Evolutionary conservation across 345 rosid species (phyloP), one percentile per base, ranked within the genome.

Genomic region (Toxicodendron radicans): DNA sequence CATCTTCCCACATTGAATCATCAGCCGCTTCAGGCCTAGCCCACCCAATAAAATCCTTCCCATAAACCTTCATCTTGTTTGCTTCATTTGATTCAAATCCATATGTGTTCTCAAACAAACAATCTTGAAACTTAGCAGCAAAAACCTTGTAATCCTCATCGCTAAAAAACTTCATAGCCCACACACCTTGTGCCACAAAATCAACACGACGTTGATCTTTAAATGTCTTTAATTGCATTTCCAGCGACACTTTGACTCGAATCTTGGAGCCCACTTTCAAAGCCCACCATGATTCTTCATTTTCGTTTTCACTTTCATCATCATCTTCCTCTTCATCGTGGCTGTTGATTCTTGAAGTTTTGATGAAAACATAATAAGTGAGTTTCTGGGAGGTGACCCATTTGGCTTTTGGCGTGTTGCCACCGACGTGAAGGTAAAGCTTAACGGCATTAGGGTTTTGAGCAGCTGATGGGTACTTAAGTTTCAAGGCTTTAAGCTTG

Each of bases 1-100:
- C 99, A 76, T 95, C 99, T 73, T 95, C 98, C 99, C 99, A 95
- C 88, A 93, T 82, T 0, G 98, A 95, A 81, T 95, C 99, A 79
- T 95, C 99, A n/a, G 99, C 98, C 60, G 77, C 89, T 45, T 90
- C 93, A 6, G 98, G 99, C 56, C 90, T 88, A 1, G 86, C 97
- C 97, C 97, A 92, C 24, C 91, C 93, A 45, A 90, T 83, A 78
- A 95, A 95, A 78, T 95, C 98, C 82, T 95, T 93, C 60, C 99
- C 98, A 16, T 85, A 95, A 49, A 95, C 87, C 81, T 93, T 95
- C 0, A 88, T 78, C 73, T 87, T 87, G 79, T 90, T 93, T 2
- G 87, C 95, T 3, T 91, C 98, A 68, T 87, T 95, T 5, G 92
- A 79, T 81, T 91, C 99, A n/a, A 74, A 82, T n/a, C 98, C 90